Conservation (phyloP, 371 early-diverging fungal genomes). For the Blakeslea trispora region DNA sequence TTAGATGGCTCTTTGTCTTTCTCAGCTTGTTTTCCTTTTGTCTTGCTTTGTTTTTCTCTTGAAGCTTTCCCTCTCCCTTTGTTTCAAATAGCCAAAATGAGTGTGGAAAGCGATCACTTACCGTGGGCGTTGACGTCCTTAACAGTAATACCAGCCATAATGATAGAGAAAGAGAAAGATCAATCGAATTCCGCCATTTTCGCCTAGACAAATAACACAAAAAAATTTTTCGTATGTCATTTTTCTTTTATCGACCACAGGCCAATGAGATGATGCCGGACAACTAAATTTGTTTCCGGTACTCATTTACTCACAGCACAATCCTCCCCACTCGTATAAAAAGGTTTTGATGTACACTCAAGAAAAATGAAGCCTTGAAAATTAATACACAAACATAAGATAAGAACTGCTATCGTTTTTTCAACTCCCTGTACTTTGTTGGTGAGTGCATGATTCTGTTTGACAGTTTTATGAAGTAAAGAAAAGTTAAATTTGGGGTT, state of each 20-base stretch:
- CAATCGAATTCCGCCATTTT: slow-evolving; percentile 20
- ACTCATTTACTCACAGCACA: no score
- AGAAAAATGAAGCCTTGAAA: no score
- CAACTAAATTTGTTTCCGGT: not conserved
- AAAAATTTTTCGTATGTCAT: slow-evolving; percentile 13
- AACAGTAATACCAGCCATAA: slow-evolving; percentile 83
- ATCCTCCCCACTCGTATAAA: no score
- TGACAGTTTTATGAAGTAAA: no score
- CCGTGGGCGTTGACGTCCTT: slow-evolving; percentile 96
- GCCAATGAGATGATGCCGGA: not conserved
- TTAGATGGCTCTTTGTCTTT: not conserved
- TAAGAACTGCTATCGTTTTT: no score
- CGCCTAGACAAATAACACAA: slow-evolving; percentile 4
- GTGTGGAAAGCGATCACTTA: slow-evolving; percentile 19
- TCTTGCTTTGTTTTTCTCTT: slow-evolving; percentile 1
- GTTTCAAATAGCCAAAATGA: slow-evolving; percentile 1
- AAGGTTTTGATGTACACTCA: no score
- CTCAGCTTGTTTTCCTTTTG: not conserved
- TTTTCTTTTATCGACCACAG: not conserved
- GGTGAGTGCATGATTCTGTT: no score
- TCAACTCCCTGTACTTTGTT: no score
- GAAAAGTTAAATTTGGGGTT: no score
- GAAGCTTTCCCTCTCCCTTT: not conserved
- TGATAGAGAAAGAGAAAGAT: slow-evolving; percentile 30
- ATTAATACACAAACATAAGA: no score